Conservation (phyloP, 192 early-diverging fungal genomes). For the Rhizoclosmatium globosum region DNA sequence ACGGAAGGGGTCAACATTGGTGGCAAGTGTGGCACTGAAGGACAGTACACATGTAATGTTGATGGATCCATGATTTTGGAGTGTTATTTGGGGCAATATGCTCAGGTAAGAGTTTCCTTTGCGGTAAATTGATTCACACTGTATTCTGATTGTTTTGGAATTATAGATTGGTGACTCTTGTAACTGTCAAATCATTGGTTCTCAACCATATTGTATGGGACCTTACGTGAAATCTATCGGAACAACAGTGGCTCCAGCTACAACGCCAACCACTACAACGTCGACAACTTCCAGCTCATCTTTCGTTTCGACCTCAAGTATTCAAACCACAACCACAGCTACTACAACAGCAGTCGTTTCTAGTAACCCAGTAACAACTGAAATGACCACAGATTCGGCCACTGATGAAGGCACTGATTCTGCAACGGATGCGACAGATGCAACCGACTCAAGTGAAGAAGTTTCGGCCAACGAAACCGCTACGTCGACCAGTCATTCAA, state of each 20-base stretch:
- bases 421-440: background rate
- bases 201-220: background rate
- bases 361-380: background rate
- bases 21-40: background rate
- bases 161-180: background rate
- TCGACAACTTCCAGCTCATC: background rate
- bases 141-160: background rate
- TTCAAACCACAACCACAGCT: background rate
- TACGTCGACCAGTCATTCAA: background rate
- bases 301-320: background rate
- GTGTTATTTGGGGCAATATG: background rate
- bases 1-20: background rate
- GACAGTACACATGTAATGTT: background rate
- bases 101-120: background rate
- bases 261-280: background rate
- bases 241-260: background rate
- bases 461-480: background rate
- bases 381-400: background rate
- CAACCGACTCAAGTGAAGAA: background rate
- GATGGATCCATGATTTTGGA: background rate
- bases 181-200: background rate
- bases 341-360: background rate
- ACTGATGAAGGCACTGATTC: background rate
- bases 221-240: background rate
- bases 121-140: background rate